Percentiles rank a stretch among this genome's conserved stretches.
Conservation (phyloP, 441 rosid genomes). For the Arabidopsis lyrata region DNA sequence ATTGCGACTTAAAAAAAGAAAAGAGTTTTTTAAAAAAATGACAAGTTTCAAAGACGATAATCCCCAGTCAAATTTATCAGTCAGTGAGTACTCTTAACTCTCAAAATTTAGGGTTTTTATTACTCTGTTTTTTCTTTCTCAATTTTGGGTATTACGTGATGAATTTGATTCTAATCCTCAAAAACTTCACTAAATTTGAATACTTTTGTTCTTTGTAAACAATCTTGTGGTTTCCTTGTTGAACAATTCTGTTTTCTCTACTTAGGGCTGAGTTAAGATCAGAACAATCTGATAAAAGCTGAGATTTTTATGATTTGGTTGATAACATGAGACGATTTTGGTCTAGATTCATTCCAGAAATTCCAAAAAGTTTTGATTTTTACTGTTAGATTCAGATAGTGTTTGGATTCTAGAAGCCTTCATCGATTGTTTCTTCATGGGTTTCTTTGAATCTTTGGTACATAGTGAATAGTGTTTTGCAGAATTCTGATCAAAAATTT, state of each 20-base stretch:
- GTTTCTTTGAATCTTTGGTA: neutral
- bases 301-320: neutral
- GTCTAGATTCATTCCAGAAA: neutral
- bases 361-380: constrained; percentile 26
- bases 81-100: constrained; percentile 18
- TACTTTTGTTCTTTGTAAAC: neutral
- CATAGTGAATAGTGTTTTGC: constrained; percentile 2
- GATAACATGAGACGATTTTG: neutral
- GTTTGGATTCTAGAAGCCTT: neutral
- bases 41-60: constrained; percentile 2
- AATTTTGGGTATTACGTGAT: neutral
- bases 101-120: neutral
- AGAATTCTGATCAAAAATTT: constrained; percentile 7
- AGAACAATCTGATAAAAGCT: constrained; percentile 1
- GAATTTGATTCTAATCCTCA: neutral
- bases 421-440: constrained; percentile 8
- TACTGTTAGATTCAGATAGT: constrained; percentile 18
- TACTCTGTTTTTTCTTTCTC: neutral
- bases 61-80: constrained; percentile 31
- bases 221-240: neutral
- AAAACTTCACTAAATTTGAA: neutral
- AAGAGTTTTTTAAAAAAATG: neutral
- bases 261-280: constrained; percentile 3
- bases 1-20: neutral
- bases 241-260: constrained; percentile 10